phyloP scores from a whole-genome alignment of 2,329 filamentous ascomycete species.

The Xylaria sp. region DNA sequence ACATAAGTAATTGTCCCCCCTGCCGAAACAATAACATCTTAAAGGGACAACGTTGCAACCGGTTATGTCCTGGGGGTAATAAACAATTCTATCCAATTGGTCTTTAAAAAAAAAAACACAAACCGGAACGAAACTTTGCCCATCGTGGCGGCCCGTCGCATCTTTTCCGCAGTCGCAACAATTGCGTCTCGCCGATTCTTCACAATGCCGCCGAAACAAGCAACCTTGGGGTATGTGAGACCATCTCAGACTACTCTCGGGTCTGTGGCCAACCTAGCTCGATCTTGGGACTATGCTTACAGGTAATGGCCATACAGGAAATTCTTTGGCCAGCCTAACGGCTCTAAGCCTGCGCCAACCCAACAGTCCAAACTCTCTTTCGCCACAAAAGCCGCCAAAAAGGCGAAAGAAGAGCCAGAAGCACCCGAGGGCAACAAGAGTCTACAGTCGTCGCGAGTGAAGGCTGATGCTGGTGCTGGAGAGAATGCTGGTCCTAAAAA shows the following conservation, averaged over 20 bases:
- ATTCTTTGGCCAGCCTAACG: constrained; percentile 79
- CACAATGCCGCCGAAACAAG: constrained; percentile 50
- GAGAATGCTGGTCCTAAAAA: constrained; percentile 54
- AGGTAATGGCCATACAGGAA: constrained; percentile 66
- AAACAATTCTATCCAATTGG: background rate
- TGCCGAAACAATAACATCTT: background rate
- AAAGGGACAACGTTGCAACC: background rate
- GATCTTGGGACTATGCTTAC: constrained; percentile 18
- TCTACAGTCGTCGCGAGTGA: constrained; percentile 36
- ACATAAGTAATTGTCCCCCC: constrained; percentile 7
- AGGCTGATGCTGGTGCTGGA: constrained; percentile 48
- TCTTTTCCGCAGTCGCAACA: constrained; percentile 41
- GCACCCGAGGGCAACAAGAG: constrained; percentile 37
- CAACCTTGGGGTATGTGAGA: constrained; percentile 51
- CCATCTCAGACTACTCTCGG: constrained; percentile 50
- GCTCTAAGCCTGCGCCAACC: constrained; percentile 65
- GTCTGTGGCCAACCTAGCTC: constrained; percentile 42
- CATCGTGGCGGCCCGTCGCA: constrained; percentile 45
- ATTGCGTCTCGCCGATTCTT: constrained; percentile 42
- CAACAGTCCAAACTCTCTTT: constrained; percentile 86
- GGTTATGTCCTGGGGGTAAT: background rate
- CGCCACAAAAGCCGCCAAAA: constrained; percentile 63
- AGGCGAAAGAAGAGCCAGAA: constrained; percentile 48
- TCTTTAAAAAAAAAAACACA: background rate
- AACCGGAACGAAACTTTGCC: constrained; percentile 7